These are phyloP conservation scores for Globisporangium camurandrum DNA, from an alignment of 352 stramenopile species.

Conservation along the genomic window DNA sequence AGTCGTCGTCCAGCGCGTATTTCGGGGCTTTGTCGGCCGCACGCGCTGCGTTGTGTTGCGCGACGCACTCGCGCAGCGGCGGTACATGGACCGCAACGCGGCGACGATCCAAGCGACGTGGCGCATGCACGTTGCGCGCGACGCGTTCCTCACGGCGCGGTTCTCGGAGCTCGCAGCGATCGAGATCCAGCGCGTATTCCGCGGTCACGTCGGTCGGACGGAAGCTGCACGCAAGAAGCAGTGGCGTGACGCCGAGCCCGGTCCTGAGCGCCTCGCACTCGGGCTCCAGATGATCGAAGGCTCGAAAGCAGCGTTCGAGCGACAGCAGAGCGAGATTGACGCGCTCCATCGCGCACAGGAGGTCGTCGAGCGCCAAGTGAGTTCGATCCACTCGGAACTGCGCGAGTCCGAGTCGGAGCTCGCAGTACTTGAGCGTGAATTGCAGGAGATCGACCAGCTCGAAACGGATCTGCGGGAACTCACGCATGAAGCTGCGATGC, in stretches of 20 bases:
- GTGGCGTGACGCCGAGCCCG: constrained; percentile 84
- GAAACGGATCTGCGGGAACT: constrained; percentile 86
- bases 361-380: constrained; percentile 81
- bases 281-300: constrained; percentile 90
- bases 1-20: constrained; percentile 56
- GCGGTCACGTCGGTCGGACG: constrained; percentile 71
- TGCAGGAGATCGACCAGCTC: constrained; percentile 91
- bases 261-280: constrained; percentile 84
- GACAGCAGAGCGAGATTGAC: constrained; percentile 90
- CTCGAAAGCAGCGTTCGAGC: constrained; percentile 89
- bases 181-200: constrained; percentile 89
- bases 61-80: constrained; percentile 24
- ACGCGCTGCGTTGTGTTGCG: constrained; percentile 29
- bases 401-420: constrained; percentile 89
- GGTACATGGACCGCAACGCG: constrained; percentile 48
- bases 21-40: constrained; percentile 56
- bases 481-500: constrained; percentile 86
- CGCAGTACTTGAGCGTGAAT: constrained; percentile 82
- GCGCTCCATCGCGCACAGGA: constrained; percentile 89
- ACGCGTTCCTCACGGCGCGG: constrained; percentile 55
- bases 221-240: constrained; percentile 60
- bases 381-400: constrained; percentile 86
- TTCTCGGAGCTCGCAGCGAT: constrained; percentile 70
- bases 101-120: constrained; percentile 85
- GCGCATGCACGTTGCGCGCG: constrained; percentile 74